Evolutionary conservation across 768 basidiomycete species (phyloP).

Genomic region (Neoboletus brunneissimus): DNA sequence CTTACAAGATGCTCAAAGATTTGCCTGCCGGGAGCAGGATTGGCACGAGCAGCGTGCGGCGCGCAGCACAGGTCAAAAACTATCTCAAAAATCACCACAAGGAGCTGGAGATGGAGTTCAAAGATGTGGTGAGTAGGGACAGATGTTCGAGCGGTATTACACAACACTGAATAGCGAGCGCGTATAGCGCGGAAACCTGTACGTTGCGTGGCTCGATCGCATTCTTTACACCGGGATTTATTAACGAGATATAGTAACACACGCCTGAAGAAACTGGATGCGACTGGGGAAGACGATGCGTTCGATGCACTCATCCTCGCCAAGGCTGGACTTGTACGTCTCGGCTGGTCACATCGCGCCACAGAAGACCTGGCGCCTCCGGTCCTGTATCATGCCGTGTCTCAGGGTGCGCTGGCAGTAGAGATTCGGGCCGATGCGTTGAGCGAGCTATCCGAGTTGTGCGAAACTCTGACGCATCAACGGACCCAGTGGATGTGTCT

Average conservation of each 20-base stretch:
- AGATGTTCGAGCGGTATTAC: neutral
- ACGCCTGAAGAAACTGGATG: conserved; percentile 88
- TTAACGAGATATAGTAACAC: conserved; percentile 60
- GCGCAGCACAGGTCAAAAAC: conserved; percentile 86
- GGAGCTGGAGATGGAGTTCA: conserved; percentile 56
- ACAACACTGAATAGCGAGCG: neutral
- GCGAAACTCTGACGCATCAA: conserved; percentile 69
- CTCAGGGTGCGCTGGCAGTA: conserved; percentile 88
- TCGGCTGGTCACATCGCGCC: conserved; percentile 71
- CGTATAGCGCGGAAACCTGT: conserved; percentile 82
- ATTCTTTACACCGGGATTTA: conserved; percentile 2
- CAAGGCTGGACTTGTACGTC: conserved; percentile 84
- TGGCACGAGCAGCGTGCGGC: conserved; percentile 92
- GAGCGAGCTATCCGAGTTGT: conserved; percentile 55
- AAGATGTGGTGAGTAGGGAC: conserved; percentile 74
- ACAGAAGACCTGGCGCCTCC: conserved; percentile 74
- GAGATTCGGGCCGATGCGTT: conserved; percentile 75
- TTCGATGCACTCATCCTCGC: conserved; percentile 92
- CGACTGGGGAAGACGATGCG: conserved; percentile 54
- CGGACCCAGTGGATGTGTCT: conserved; percentile 72
- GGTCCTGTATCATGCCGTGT: conserved; percentile 81
- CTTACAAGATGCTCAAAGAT: conserved; percentile 74
- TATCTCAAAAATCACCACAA: conserved; percentile 53
- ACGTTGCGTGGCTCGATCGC: conserved; percentile 32
- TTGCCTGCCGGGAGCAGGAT: conserved; percentile 85